These are phyloP conservation scores for Fusarium nisikadoi DNA, from an alignment of 2,329 filamentous ascomycete genomes.

Conservation along the genomic window DNA sequence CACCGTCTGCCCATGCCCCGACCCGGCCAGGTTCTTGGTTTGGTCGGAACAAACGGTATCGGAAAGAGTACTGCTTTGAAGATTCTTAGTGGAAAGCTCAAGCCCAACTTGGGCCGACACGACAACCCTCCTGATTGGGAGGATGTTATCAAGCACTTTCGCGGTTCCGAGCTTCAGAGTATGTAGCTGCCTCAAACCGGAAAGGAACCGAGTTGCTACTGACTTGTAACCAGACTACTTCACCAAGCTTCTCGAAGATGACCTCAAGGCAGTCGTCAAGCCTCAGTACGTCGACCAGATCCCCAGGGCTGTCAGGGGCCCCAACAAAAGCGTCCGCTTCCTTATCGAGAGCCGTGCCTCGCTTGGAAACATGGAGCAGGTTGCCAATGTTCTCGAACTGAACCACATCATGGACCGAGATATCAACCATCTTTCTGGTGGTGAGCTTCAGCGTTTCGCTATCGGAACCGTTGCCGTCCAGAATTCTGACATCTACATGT, in stretches of 20 bases:
- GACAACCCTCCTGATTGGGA: conserved; percentile 99
- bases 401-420: conserved; percentile 92
- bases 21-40: conserved; percentile 92
- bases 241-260: conserved; percentile 95
- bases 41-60: conserved; percentile 99
- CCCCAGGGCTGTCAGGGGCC: conserved; percentile 86
- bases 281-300: conserved; percentile 99
- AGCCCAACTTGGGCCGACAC: conserved; percentile 94
- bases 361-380: conserved; percentile 83
- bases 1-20: conserved; percentile 96
- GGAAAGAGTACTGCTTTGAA: conserved; percentile 99
- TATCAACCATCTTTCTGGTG: conserved; percentile 89
- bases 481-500: conserved; percentile 99
- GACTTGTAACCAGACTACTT: conserved; percentile 77
- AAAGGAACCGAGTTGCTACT: background rate
- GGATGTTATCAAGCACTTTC: conserved; percentile 98
- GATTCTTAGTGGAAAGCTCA: conserved; percentile 97
- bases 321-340: conserved; percentile 80
- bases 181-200: conserved; percentile 49
- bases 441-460: conserved; percentile 97
- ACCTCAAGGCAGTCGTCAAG: conserved; percentile 98
- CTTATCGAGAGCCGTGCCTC: conserved; percentile 81
- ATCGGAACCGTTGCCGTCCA: conserved; percentile 97
- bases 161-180: conserved; percentile 97
- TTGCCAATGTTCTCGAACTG: conserved; percentile 86